Evolutionary conservation across 2,329 filamentous ascomycete species (phyloP).

Genomic region (Sarocladiaceae sp.): DNA sequence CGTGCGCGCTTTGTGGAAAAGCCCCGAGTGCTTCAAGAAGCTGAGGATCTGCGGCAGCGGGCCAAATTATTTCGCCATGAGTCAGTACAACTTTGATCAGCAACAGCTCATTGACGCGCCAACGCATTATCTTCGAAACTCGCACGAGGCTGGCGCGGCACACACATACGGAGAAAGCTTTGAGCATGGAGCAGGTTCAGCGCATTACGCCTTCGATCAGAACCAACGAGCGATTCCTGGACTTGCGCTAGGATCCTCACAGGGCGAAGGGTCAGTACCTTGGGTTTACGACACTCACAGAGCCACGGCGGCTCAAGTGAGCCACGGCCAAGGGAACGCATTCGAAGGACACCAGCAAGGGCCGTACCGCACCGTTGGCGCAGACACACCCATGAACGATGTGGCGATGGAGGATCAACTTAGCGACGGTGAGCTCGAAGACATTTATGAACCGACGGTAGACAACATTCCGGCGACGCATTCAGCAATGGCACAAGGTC

Average conservation of each 20-base stretch:
- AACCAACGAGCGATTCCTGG: constrained; percentile 6
- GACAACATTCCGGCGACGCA: not conserved
- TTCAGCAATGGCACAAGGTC: not conserved
- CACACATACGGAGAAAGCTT: not conserved
- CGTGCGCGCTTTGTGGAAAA: no score
- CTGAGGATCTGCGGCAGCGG: no score
- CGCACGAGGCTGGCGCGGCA: no score
- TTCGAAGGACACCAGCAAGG: no score
- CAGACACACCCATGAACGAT: not conserved
- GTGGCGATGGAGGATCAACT: constrained; percentile 59
- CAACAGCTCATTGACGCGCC: not conserved
- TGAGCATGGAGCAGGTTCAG: not conserved
- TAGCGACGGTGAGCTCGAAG: constrained; percentile 61
- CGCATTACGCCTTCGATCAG: not conserved
- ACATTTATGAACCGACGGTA: constrained; percentile 44
- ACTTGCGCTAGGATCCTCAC: not conserved
- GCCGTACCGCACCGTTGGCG: no score
- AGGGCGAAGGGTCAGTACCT: not conserved
- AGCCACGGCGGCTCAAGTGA: no score
- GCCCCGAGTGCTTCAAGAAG: no score
- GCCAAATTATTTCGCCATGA: not conserved
- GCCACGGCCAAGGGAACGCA: no score
- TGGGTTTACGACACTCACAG: no score
- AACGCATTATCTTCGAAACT: not conserved
- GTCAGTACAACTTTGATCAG: not conserved